Evolutionary conservation across 2,329 filamentous ascomycete species (phyloP).

Genomic region (Penicillium oxalicum): DNA sequence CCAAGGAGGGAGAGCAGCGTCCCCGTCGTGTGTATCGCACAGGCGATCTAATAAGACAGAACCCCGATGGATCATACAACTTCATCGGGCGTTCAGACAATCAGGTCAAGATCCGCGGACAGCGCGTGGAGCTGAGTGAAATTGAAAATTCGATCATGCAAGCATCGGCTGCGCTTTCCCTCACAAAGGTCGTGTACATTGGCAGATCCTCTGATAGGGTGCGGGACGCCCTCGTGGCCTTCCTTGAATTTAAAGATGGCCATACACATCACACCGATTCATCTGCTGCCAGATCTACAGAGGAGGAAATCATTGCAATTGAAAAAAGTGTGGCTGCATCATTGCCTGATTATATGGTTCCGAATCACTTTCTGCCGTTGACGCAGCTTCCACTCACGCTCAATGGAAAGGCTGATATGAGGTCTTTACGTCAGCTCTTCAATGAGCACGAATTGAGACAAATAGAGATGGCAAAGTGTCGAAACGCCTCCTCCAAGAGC

Average conservation of each 20-base stretch:
- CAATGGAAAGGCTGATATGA: constrained; percentile 3
- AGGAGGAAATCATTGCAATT: not conserved
- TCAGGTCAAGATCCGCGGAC: constrained; percentile 4
- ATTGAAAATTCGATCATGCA: constrained; percentile 1
- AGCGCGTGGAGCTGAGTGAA: constrained; percentile 1
- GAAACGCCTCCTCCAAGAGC: not conserved
- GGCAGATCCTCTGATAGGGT: not conserved
- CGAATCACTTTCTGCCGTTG: constrained; percentile 1
- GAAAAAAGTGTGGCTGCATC: no score
- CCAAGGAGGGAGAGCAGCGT: not conserved
- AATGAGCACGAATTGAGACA: not conserved
- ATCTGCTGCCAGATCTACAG: not conserved
- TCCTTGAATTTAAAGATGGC: not conserved
- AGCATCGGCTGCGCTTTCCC: not conserved
- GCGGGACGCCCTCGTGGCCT: not conserved
- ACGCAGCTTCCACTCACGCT: constrained; percentile 1
- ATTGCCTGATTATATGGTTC: constrained; percentile 3
- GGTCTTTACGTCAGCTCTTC: not conserved
- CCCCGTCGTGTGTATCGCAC: not conserved
- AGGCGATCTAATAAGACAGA: constrained; percentile 2
- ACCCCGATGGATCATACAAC: not conserved
- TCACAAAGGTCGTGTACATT: not conserved
- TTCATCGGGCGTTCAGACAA: constrained; percentile 5
- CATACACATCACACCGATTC: not conserved
- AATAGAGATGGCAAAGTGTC: no score